These are phyloP conservation scores for Colletotrichum sp. DNA, from an alignment of 2,329 filamentous ascomycete species.

Conservation along the genomic window DNA sequence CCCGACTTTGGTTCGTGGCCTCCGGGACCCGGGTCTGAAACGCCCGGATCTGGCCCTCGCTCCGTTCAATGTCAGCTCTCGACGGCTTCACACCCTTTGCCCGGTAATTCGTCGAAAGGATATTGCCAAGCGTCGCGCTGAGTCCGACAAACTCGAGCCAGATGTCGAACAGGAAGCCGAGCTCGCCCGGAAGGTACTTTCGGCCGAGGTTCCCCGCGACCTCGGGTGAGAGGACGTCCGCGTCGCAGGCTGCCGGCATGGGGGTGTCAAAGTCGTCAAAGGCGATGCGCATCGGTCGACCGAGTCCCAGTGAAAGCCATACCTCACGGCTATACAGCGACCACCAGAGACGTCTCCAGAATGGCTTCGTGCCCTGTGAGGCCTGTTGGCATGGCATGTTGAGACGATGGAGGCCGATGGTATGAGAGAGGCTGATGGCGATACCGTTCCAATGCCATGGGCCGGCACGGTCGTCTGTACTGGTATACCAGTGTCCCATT, in stretches of 20 bases:
- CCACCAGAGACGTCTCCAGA: constrained; percentile 19
- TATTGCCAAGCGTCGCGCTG: background rate
- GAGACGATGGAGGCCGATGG: constrained; percentile 44
- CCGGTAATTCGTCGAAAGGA: background rate
- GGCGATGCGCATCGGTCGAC: constrained; percentile 12
- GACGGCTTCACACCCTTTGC: background rate
- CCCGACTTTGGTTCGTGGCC: background rate
- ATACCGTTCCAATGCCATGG: constrained; percentile 53
- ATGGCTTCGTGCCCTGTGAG: background rate
- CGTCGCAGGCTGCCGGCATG: background rate
- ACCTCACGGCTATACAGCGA: constrained; percentile 1
- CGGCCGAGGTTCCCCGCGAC: background rate
- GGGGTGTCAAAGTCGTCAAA: constrained; percentile 8
- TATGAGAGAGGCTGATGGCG: constrained; percentile 46
- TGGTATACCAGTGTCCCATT: constrained; percentile 46
- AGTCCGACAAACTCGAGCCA: background rate
- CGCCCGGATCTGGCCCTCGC: background rate
- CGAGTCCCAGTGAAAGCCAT: constrained; percentile 14
- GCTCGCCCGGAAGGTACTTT: background rate
- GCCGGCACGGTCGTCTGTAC: constrained; percentile 43
- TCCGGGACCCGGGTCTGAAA: background rate
- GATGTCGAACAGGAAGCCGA: background rate
- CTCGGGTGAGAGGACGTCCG: background rate
- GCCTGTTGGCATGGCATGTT: background rate
- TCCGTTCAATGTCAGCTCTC: background rate